Evolutionary conservation across 768 basidiomycete genomes (phyloP), one percentile per base, ranked within the genome.

Genomic region (Saitozyma sp.): DNA sequence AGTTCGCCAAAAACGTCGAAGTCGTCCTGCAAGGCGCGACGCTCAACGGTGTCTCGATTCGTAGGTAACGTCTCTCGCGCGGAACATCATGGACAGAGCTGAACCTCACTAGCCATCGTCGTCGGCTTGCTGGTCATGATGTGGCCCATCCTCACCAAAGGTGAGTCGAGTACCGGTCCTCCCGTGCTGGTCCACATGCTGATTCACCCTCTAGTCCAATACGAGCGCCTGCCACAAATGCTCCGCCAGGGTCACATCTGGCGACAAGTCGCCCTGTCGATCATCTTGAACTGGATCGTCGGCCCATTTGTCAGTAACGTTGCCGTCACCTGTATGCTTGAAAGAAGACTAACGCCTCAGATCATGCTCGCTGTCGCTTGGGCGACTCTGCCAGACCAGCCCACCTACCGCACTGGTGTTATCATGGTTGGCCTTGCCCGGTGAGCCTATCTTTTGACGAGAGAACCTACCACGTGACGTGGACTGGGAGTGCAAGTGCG

Each of bases 91-190:
- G 29, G 14, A 3, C 8, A 9, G 17, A 13, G 54, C 38, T 56
- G 29, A 11, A 10, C 49, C n/a, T 37, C 14, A 29, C 48, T 11
- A 91, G 90, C 90, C 1, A 89, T 92, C 51, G 87, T 87, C 14
- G 82, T 91, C 48, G 91, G 90, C 0, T 84, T 92, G 42, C 84
- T 92, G 14, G 81, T 91, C 56, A 92, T 92, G 86, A 92, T 92
- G 88, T 91, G 89, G 88, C 91, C 90, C 1, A 84, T 87, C 40
- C 69, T 83, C 37, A 78, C 80, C 42, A 82, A 82, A 66, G 87
- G 29, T 29, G 29, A 29, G 29, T 29, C 29, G 29, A 29, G 29
- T 29, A 5, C 5, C 29, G 29, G 29, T 5, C 29, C 29, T 5
- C 29, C 29, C 29, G 29, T 29, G 29, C 29, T 29, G 29, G 29